Base-by-base conservation (phyloP, 208 protist species). In the Tritrichomonas musculus region DNA sequence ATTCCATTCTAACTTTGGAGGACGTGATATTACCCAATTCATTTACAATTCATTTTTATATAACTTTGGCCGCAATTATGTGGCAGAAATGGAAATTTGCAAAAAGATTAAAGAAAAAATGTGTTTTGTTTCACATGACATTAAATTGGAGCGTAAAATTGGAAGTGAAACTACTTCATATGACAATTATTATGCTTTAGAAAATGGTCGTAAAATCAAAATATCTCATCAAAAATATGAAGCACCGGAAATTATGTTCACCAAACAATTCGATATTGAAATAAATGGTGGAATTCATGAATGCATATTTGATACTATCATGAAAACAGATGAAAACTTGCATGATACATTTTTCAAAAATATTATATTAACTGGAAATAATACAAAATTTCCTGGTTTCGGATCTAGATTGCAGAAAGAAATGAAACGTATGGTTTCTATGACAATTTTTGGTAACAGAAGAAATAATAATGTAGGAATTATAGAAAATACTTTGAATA, bases 331-430 rank as follows among this genome's bases (percentile, higher is more conserved):
- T 80, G 93, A 94, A 44, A n/a, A n/a, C n/a, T 94, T 96, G 57
- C 94, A 94, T 39, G 93, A 93, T 25, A 93, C 93, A 66, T 92
- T 94, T 64, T 75, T 95, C 69, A 93, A 69, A 50, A 95, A 96
- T 93, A 93, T 96, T 72, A 65, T 96, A 8, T 93, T 96, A 25
- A 77, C 94, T 11, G 95, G 95, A 36, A 94, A 94, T 39, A 95
- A n/a, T 22, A 94, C 95, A 33, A 94, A 95, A 92, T 94, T 95
- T 60, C 95, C 96, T 66, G 98, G 98, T 93, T 96, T 99, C 88
- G 97, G 96, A 27, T 97, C 99, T 92, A 96, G 98, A 94, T 96
- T 99, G 92, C 94, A 96, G 65, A 99, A 98, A 95, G 93, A 93
- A n/a, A n/a, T n/a, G n/a, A n/a, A n/a, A n/a, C n/a, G n/a, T n/a